phyloP scores from a whole-genome alignment of 148 eudicot species.

The Nyssa sinensis region DNA sequence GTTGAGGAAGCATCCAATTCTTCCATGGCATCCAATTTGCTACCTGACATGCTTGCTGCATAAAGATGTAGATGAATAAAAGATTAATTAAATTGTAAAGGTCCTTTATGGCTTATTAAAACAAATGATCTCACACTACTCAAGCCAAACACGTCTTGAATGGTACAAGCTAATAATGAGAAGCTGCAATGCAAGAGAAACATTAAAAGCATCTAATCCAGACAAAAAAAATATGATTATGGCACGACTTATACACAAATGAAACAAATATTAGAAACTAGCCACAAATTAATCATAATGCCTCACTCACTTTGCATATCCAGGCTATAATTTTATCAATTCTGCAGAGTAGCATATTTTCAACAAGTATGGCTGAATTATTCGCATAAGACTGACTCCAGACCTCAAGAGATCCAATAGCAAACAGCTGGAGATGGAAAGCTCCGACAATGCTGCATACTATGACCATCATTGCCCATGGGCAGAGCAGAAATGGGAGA shows the following conservation, averaged over 20 bases:
- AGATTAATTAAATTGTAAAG: not conserved
- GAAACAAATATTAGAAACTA: not conserved
- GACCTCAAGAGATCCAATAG: not conserved
- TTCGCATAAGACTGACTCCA: not conserved
- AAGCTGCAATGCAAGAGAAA: not conserved
- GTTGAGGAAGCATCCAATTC: constrained; percentile 58
- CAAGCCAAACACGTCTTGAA: not conserved
- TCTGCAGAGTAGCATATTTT: not conserved
- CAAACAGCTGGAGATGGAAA: not conserved
- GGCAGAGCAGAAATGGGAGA: no score
- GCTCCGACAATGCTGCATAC: not conserved
- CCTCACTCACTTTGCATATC: no score
- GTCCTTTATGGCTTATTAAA: not conserved
- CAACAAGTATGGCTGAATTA: not conserved
- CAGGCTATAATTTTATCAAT: no score
- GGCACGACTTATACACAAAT: not conserved
- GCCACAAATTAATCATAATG: no score
- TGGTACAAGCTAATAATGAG: not conserved
- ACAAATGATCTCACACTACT: not conserved
- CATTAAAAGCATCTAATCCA: not conserved
- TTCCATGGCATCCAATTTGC: constrained; percentile 53
- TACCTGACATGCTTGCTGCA: constrained; percentile 79
- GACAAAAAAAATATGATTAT: not conserved
- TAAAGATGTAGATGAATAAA: not conserved
- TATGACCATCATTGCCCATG: not conserved